phyloP scores from a whole-genome alignment of 2,329 filamentous ascomycete genomes.

The Bipolaris oryzae region DNA sequence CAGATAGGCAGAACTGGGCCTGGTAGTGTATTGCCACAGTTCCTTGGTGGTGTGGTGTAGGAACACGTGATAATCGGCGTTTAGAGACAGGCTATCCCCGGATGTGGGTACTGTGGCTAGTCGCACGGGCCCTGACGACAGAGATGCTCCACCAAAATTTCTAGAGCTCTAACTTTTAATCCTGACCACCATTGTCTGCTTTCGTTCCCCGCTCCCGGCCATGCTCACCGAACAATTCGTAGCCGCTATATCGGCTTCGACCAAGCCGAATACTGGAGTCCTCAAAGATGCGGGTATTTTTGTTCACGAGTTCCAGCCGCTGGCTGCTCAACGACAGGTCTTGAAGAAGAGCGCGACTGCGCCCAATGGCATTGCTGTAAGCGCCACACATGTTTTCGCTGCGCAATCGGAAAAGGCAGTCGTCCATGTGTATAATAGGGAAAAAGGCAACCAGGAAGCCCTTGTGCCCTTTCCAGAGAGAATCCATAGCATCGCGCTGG shows the following conservation, averaged over 20 bases:
- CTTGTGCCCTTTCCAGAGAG: constrained; percentile 86
- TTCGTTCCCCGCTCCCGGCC: constrained; percentile 8
- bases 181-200: constrained; percentile 8
- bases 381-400: constrained; percentile 82
- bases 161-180: constrained; percentile 13
- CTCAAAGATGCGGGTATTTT: constrained; percentile 86
- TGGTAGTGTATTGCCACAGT: not conserved
- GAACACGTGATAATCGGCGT: not conserved
- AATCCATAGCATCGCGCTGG: constrained; percentile 77
- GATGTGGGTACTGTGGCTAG: constrained; percentile 6
- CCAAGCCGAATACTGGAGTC: constrained; percentile 54
- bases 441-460: constrained; percentile 85
- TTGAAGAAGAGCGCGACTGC: constrained; percentile 94
- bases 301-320: constrained; percentile 79
- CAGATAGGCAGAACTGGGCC: not conserved
- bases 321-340: constrained; percentile 72
- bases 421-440: constrained; percentile 87
- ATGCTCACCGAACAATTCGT: constrained; percentile 61
- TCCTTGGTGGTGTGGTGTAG: not conserved
- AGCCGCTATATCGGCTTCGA: constrained; percentile 54
- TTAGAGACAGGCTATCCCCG: not conserved
- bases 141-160: constrained; percentile 22
- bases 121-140: constrained; percentile 5
- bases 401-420: constrained; percentile 91
- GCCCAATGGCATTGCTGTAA: constrained; percentile 79